Base-by-base conservation (phyloP, 345 rosid genomes). In the Aurinia saxatilis region DNA sequence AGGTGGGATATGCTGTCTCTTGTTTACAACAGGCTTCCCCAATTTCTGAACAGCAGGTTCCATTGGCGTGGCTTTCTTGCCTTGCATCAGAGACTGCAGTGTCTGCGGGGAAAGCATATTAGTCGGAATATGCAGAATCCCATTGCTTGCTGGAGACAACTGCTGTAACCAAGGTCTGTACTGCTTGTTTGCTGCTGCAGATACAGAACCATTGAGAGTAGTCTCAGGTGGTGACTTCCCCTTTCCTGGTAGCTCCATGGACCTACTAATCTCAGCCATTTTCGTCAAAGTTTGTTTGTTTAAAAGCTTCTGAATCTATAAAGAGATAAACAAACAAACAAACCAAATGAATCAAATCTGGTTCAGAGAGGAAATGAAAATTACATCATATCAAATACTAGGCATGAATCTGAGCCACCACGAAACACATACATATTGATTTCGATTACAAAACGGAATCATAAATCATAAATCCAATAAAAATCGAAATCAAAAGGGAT, bases 131-230 rank as follows among this genome's bases (percentile, higher is more conserved):
- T 78, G 85, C 57, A 72, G 46, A 41, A 66, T 52, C 63, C 73
- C 75, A 66, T 70, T 81, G 64, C 73, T 75, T 29, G 78, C 70
- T 33, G 78, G 60, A 47, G 85, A 42, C 19, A 53, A 12, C 27
- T 74, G 86, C 67, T 80, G 91, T 79, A 90, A 65, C 99, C 97
- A 95, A 16, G 97, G 99, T 70, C 92, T 78, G 65, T 61, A 77
- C 64, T 88, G 81, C 69, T 86, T 90, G 70, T 74, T 81, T 21
- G 91, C 73, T 39, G 71, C 40, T 46, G 63, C 80, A 0, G 77
- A 52, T 13, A 39, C 72, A 56, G 77, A 62, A 64, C 56, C 75
- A 57, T 42, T 60, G 10, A 73, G 39, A 60, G 48, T 13, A 3
- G 79, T 36, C 19, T 83, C 90, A 68, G 69, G 70, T 7, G 80